These are phyloP conservation scores for Triangularia verruculosa DNA, from an alignment of 2,329 filamentous ascomycete genomes.

Conservation along the genomic window DNA sequence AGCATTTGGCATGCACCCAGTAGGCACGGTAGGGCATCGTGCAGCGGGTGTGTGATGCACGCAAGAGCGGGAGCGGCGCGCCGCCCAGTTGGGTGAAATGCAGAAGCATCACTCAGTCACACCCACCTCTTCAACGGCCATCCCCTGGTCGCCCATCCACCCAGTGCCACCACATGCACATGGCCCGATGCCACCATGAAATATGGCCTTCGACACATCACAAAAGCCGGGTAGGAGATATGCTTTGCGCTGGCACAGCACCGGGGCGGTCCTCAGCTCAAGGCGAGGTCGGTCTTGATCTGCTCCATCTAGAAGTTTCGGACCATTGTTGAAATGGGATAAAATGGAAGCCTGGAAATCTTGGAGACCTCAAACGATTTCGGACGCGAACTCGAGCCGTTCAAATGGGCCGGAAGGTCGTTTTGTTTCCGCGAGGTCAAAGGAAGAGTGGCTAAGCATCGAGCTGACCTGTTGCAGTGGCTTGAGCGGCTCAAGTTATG, in stretches of 20 bases:
- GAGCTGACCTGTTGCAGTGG: background rate
- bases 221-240: background rate
- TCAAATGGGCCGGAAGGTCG: background rate
- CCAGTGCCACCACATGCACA: background rate
- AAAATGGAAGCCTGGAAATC: background rate
- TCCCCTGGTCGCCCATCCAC: background rate
- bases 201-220: background rate
- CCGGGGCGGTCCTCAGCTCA: background rate
- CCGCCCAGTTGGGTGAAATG: slow-evolving; percentile 12
- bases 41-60: slow-evolving; percentile 16
- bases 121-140: background rate
- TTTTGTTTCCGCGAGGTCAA: background rate
- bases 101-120: slow-evolving; percentile 12
- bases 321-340: background rate
- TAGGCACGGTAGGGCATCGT: background rate
- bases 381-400: background rate
- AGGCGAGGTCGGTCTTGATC: background rate
- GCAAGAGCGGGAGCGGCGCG: slow-evolving; percentile 24
- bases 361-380: background rate
- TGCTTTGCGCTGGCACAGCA: background rate
- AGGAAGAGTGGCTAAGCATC: background rate
- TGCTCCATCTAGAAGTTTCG: background rate
- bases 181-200: background rate
- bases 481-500: background rate
- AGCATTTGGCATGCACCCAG: background rate